phyloP scores from a whole-genome alignment of 352 stramenopile genomes.

The Globisporangium radiosum region DNA sequence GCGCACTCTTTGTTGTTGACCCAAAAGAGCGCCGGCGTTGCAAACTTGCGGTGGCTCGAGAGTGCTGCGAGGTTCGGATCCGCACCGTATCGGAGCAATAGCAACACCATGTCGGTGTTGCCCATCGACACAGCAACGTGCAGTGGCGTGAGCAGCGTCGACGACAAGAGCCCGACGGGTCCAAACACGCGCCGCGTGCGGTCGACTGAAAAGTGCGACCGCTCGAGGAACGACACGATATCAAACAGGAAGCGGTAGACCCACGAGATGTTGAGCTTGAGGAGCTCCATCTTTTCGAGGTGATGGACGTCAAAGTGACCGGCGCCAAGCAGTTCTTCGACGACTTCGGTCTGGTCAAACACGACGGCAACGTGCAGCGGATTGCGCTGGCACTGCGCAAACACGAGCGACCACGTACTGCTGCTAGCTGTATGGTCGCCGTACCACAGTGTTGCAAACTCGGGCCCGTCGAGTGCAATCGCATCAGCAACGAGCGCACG shows the following conservation, averaged over 20 bases:
- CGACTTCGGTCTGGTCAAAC: slow-evolving; percentile 61
- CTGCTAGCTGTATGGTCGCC: slow-evolving; percentile 12
- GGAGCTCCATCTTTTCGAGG: slow-evolving; percentile 67
- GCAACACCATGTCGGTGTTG: slow-evolving; percentile 54
- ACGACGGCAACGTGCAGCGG: slow-evolving; percentile 69
- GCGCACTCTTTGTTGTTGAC: slow-evolving; percentile 63
- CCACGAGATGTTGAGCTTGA: slow-evolving; percentile 60
- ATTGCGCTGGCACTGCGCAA: slow-evolving; percentile 50
- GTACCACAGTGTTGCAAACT: slow-evolving; percentile 70
- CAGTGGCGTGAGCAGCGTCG: slow-evolving; percentile 62
- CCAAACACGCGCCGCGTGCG: slow-evolving; percentile 46
- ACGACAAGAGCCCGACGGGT: slow-evolving; percentile 43
- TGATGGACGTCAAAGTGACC: slow-evolving; percentile 63
- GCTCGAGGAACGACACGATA: slow-evolving; percentile 45
- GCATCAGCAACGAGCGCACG: slow-evolving; percentile 36
- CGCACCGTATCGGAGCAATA: slow-evolving; percentile 53
- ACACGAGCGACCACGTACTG: slow-evolving; percentile 17
- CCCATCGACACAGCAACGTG: slow-evolving; percentile 69
- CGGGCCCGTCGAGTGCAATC: slow-evolving; percentile 41
- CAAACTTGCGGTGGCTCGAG: slow-evolving; percentile 51
- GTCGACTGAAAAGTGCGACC: slow-evolving; percentile 32
- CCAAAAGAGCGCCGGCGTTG: slow-evolving; percentile 67
- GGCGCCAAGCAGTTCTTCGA: slow-evolving; percentile 51
- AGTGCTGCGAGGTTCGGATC: slow-evolving; percentile 47
- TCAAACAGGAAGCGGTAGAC: slow-evolving; percentile 65